A percentile compares a stretch with the other conserved stretches of the same genome.
Evolutionary conservation across 1,284 basidiomycete species (phyloP).

Genomic region (Malassezia furfur): DNA sequence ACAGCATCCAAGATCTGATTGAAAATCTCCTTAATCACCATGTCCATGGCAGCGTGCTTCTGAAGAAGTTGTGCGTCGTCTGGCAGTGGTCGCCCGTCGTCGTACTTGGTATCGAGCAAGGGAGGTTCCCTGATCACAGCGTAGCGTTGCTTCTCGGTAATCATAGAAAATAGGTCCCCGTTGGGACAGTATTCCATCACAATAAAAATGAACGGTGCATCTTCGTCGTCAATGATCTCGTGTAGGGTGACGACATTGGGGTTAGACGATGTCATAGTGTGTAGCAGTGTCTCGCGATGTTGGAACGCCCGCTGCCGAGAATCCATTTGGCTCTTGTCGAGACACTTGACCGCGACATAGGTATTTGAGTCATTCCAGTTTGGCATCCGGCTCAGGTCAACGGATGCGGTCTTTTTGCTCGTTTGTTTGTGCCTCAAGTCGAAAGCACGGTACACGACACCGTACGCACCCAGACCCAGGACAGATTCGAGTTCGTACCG

Average conservation of each 20-base stretch:
- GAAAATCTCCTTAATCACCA: slow-evolving; percentile 40
- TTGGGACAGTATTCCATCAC: slow-evolving; percentile 65
- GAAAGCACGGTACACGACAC: slow-evolving; percentile 68
- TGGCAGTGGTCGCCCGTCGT: slow-evolving; percentile 24
- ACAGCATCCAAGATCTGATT: slow-evolving; percentile 73
- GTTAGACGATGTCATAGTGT: slow-evolving; percentile 59
- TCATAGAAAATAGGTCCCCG: slow-evolving; percentile 79
- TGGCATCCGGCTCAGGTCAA: too few relatives aligned
- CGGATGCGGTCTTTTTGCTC: too few relatives aligned
- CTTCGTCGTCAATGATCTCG: slow-evolving; percentile 63
- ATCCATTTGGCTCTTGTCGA: slow-evolving; percentile 55
- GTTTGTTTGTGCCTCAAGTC: too few relatives aligned
- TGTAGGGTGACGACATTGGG: slow-evolving; percentile 84
- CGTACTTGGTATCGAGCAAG: slow-evolving; percentile 19
- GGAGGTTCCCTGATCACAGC: slow-evolving; percentile 50
- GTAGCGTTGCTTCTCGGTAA: slow-evolving; percentile 59
- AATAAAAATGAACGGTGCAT: slow-evolving; percentile 56
- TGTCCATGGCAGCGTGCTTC: slow-evolving; percentile 30
- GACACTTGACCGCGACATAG: slow-evolving; percentile 71
- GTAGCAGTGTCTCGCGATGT: slow-evolving; percentile 60
- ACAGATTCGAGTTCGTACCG: slow-evolving; percentile 74
- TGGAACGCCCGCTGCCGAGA: slow-evolving; percentile 71
- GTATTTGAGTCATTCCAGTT: too few relatives aligned
- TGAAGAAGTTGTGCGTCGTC: slow-evolving; percentile 11
- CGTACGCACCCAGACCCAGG: slow-evolving; percentile 87